Conservation (phyloP, 208 protist species). For the Trypanosoma boissoni region DNA sequence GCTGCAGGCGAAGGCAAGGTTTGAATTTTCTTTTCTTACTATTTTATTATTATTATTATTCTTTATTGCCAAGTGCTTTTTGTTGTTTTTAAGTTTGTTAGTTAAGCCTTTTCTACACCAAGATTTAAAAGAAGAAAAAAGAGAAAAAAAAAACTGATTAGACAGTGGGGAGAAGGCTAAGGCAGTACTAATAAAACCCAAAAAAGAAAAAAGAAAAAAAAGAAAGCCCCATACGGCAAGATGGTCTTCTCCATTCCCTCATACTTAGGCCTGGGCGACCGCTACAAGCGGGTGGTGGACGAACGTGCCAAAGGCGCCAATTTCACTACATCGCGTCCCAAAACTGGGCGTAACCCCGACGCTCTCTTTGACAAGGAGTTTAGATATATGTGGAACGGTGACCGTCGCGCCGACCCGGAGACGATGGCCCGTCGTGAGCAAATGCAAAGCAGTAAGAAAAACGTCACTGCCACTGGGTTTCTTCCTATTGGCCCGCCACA, state of each 20-base stretch:
- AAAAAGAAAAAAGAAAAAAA: conserved; percentile 7
- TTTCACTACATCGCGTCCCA: conserved; percentile 64
- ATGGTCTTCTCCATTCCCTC: conserved; percentile 92
- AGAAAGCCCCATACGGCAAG: neutral
- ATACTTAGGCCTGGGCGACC: conserved; percentile 72
- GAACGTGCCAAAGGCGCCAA: conserved; percentile 59
- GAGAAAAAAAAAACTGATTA: neutral
- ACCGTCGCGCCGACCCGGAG: conserved; percentile 66
- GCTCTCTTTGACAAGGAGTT: conserved; percentile 84
- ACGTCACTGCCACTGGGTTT: conserved; percentile 82
- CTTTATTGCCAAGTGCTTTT: neutral
- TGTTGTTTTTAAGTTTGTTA: neutral
- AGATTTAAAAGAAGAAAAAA: conserved; percentile 7
- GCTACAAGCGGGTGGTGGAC: conserved; percentile 55
- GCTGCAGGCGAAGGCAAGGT: conserved; percentile 61
- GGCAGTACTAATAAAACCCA: neutral
- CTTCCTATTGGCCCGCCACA: conserved; percentile 42
- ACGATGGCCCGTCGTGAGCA: conserved; percentile 46
- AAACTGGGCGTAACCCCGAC: conserved; percentile 80
- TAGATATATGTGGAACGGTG: conserved; percentile 81
- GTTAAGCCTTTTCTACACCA: conserved; percentile 6
- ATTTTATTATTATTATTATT: no score
- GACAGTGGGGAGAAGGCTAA: neutral
- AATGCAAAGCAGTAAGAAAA: conserved; percentile 58
- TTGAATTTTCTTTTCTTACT: no score